phyloP scores from a whole-genome alignment of 805 yeast species.

The Starmerella stellata region DNA sequence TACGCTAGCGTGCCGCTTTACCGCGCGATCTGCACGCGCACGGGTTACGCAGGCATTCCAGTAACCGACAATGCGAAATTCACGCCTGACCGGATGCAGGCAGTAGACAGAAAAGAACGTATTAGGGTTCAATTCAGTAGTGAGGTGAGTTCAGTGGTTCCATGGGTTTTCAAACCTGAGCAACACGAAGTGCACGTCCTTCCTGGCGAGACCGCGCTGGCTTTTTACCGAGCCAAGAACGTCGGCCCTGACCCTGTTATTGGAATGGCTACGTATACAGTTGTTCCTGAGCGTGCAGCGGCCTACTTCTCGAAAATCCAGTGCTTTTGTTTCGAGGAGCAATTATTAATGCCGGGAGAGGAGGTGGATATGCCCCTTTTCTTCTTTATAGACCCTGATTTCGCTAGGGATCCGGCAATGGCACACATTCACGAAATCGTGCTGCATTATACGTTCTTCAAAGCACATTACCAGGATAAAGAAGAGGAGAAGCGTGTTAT shows the following conservation, averaged over 20 bases:
- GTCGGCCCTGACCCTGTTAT: slow-evolving; percentile 72
- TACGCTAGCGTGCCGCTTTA: slow-evolving; percentile 88
- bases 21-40: slow-evolving; percentile 76
- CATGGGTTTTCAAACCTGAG: slow-evolving; percentile 90
- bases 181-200: slow-evolving; percentile 81
- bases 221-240: slow-evolving; percentile 85
- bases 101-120: slow-evolving; percentile 69
- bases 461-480: slow-evolving; percentile 16
- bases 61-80: slow-evolving; percentile 66
- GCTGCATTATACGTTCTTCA: slow-evolving; percentile 83
- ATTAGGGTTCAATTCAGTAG: slow-evolving; percentile 77
- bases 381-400: slow-evolving; percentile 92
- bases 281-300: slow-evolving; percentile 90
- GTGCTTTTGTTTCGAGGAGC: slow-evolving; percentile 97
- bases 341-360: slow-evolving; percentile 80
- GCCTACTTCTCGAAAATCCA: slow-evolving; percentile 94
- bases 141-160: slow-evolving; percentile 73
- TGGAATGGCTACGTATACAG: slow-evolving; percentile 97
- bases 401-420: slow-evolving; percentile 82
- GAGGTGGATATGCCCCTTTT: slow-evolving; percentile 98
- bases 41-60: slow-evolving; percentile 94
- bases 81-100: slow-evolving; percentile 71
- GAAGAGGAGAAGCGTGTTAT: slow-evolving; percentile 11
- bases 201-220: slow-evolving; percentile 96
- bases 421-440: slow-evolving; percentile 77